phyloP scores from a whole-genome alignment of 2,329 filamentous ascomycete species.

The Aspergillus thermomutatus region DNA sequence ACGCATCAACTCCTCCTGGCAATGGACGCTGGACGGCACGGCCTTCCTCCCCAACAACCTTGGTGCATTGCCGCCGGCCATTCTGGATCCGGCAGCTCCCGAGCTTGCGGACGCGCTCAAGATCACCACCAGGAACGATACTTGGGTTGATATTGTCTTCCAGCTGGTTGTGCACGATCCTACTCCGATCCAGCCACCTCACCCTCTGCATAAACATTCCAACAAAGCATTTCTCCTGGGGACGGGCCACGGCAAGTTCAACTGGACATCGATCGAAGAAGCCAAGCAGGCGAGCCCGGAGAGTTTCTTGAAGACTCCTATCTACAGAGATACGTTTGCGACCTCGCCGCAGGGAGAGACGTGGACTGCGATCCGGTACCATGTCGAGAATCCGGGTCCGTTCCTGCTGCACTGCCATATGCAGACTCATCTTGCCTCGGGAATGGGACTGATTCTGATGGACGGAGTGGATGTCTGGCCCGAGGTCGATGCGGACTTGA shows the following conservation, averaged over 20 bases:
- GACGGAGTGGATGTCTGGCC: slow-evolving; percentile 50
- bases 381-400: slow-evolving; percentile 47
- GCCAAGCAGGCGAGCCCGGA: slow-evolving; percentile 48
- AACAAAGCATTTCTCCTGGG: slow-evolving; percentile 61
- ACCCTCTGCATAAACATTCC: slow-evolving; percentile 65
- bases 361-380: slow-evolving; percentile 48
- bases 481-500: slow-evolving; percentile 20
- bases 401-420: slow-evolving; percentile 54
- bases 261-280: slow-evolving; percentile 52
- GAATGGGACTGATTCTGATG: slow-evolving; percentile 49
- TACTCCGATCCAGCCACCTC: slow-evolving; percentile 48
- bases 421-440: slow-evolving; percentile 48
- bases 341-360: slow-evolving; percentile 34
- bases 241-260: slow-evolving; percentile 49
- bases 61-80: slow-evolving; percentile 14
- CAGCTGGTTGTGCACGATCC: slow-evolving; percentile 43
- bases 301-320: slow-evolving; percentile 56
- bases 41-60: slow-evolving; percentile 14
- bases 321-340: slow-evolving; percentile 48
- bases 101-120: slow-evolving; percentile 39
- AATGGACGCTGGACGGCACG: slow-evolving; percentile 21
- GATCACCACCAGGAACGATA: slow-evolving; percentile 46
- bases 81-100: slow-evolving; percentile 15
- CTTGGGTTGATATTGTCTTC: slow-evolving; percentile 54
- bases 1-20: slow-evolving; percentile 16